Conservation (phyloP, 805 yeast species). For the Lipomyces sp. region DNA sequence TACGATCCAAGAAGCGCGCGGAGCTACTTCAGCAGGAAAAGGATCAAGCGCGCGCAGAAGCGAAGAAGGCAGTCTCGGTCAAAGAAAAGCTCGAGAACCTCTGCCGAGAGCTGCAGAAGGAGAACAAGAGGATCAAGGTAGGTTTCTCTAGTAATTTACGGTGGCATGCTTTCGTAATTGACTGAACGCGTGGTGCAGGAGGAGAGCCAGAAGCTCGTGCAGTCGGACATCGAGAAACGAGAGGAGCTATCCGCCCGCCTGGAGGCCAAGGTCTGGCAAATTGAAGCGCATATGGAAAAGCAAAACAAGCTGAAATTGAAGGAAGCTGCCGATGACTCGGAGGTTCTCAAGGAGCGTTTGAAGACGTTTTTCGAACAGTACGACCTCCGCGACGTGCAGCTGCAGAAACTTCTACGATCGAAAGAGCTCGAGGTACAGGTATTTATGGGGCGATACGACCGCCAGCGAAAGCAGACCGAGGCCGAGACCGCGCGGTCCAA, state of each 20-base stretch:
- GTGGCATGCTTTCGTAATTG: too few species aligned
- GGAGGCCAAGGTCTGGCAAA: conserved; percentile 8
- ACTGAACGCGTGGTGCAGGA: neutral
- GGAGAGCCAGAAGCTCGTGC: conserved; percentile 9
- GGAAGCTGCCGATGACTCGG: conserved; percentile 11
- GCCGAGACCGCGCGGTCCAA: conserved; percentile 13
- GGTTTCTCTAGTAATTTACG: too few species aligned
- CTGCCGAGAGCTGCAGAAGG: conserved; percentile 25
- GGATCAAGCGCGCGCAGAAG: conserved; percentile 6
- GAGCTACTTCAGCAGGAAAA: conserved; percentile 13
- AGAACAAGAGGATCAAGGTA: conserved; percentile 19
- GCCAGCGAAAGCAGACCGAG: conserved; percentile 14
- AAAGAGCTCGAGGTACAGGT: conserved; percentile 28
- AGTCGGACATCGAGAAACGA: conserved; percentile 5
- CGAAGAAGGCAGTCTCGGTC: conserved; percentile 10
- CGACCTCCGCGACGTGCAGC: conserved; percentile 22
- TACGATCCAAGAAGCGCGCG: conserved; percentile 17
- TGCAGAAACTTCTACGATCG: conserved; percentile 11
- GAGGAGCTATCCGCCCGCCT: conserved; percentile 5
- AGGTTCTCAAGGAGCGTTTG: conserved; percentile 14
- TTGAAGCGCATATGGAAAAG: conserved; percentile 6
- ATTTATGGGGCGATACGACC: conserved; percentile 34
- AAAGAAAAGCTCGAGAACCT: conserved; percentile 19
- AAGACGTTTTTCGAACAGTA: conserved; percentile 27
- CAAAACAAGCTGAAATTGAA: neutral